Base-by-base conservation (phyloP, 805 yeast species). In the Candida orba region DNA sequence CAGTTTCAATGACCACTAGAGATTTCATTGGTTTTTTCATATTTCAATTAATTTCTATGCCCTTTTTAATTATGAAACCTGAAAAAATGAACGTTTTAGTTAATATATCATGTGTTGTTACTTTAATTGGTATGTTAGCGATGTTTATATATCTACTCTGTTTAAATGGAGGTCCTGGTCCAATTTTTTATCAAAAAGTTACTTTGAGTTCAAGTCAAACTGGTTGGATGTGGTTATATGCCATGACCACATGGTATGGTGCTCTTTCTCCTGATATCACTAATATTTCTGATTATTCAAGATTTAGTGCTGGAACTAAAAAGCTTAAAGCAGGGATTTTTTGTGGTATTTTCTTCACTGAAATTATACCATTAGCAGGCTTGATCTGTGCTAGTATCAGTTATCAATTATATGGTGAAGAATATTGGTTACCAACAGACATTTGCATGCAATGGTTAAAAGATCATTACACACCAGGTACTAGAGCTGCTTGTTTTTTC, bases 11-110 rank as follows among this genome's bases (percentile, higher is more conserved):
- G 66, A 61, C 70, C 0, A 62, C 67, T 8, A 60, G 66, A 54
- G 69, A 71, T 25, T 64, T 73, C 40, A 59, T 71, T 45, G 72
- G 71, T 1, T 71, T 71, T 47, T 46, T 72, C 6, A 45, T 69
- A 12, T 77, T 71, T 58, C 75, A 73, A 46, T 39, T 74, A 6
- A 50, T 75, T 34, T 65, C 69, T 8, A 57, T 68, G 9, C 67
- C 70, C 15, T 63, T 67, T 47, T 66, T 70, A 44, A 59, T 58
- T 41, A 41, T 71, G 43, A 71, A 65, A 45, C 79, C 79, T 5
- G 72, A 73, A 48, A 65, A 58, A 37, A 60, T 68, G 54, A 67
- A 68, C 51, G 47, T 53, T 30, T 54, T 66, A 23, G 58, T 69
- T 40, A 65, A 66, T 41, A 44, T 52, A 30, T 59, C 69, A 10